Evolutionary conservation across 2,329 filamentous ascomycete species (phyloP), one percentile per base, ranked within the genome.

Genomic region (Cladophialophora exuberans): DNA sequence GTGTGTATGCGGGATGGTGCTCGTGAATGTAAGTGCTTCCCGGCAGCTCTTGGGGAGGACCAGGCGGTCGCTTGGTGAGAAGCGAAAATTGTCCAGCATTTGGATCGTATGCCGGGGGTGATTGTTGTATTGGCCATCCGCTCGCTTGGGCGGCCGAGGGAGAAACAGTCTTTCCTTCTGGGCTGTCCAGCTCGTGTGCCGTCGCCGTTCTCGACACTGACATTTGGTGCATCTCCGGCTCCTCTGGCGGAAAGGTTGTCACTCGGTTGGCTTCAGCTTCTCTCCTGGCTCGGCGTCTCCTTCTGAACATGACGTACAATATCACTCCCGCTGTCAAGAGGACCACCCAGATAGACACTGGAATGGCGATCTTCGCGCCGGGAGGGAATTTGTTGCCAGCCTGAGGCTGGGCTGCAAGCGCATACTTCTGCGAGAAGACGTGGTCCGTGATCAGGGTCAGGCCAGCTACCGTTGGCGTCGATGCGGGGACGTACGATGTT

Each of bases 21-120:
- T 66, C 61, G 45, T 65, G 55, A 6, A 66, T 65, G 45, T 48
- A 66, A 4, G 58, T 65, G 54, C 64, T 66, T 33, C 64, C 64
- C 9, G 62, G 62, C 36, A 66, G 47, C 45, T 66, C 64, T 36
- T 63, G 58, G 1, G 59, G 55, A 9, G 44, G 26, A 23, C 25
- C 36, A 4, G 44, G 47, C 28, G 48, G 28, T 38, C 59, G 15
- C 38, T 43, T n/a, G 44, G 23, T 9, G 25, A 43, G 15, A 23
- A 30, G 36, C 2, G 36, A 18, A 11, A n/a, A 38, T 10, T 7
- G 31, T 23, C 18, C 31, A 13, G 36, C 54, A 10, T 38, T 25
- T 23, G 42, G 50, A 17, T 63, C 61, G 39, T 64, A 65, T 22
- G 60, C 63, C 20, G 63, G 63, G 9, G 63, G 63, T 13, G 57